phyloP scores from a whole-genome alignment of 768 basidiomycete genomes.

The Boletus rufocinnamomeus region DNA sequence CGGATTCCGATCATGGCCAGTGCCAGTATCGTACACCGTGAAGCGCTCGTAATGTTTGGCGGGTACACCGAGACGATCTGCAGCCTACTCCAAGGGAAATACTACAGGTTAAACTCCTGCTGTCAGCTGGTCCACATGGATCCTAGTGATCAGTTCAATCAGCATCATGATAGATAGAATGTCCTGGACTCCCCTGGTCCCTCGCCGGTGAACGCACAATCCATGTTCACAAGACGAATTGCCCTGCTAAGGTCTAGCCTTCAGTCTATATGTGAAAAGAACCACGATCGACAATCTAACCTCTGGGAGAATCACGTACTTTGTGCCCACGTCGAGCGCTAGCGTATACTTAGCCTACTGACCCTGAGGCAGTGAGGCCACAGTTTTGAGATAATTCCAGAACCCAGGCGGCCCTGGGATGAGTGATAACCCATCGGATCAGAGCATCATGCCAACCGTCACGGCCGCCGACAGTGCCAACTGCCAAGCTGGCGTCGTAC shows the following conservation, averaged over 20 bases:
- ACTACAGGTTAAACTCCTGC: not conserved
- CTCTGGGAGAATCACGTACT: conserved; percentile 4
- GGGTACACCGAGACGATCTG: not conserved
- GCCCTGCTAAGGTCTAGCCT: not conserved
- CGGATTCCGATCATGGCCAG: conserved; percentile 2
- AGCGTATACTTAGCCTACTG: no score
- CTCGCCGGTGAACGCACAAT: not conserved
- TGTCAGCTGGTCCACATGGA: not conserved
- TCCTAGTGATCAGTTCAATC: not conserved
- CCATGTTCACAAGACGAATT: not conserved
- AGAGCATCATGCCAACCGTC: not conserved
- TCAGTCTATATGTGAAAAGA: not conserved
- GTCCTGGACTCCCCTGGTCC: not conserved
- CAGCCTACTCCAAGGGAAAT: not conserved
- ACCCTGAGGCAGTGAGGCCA: no score
- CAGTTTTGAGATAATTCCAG: not conserved
- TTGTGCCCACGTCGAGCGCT: not conserved
- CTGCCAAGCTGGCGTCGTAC: no score
- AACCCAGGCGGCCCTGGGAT: not conserved
- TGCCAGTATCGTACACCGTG: not conserved
- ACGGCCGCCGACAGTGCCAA: not conserved
- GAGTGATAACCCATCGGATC: not conserved
- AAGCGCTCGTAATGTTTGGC: not conserved
- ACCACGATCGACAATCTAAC: not conserved
- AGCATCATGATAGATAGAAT: not conserved